Evolutionary conservation across 495 filamentous ascomycete genomes (phyloP).

Genomic region (Aspergillus indologenus): DNA sequence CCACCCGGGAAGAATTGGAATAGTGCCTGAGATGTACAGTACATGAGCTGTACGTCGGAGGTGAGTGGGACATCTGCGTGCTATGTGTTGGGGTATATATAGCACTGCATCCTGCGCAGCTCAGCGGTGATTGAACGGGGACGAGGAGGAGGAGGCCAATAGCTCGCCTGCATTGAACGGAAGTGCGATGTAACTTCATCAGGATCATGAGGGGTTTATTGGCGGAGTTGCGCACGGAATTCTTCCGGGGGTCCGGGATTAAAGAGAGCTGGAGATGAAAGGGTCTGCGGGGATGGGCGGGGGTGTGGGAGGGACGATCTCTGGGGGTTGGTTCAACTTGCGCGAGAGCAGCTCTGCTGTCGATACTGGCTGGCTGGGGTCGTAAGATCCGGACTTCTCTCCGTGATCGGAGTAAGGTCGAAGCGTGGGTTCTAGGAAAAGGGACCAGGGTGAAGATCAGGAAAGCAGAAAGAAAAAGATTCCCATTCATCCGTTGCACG

Average conservation of each 20-base stretch:
- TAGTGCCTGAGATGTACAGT: too few species aligned
- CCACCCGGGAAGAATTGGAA: too few species aligned
- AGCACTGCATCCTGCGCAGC: too few species aligned
- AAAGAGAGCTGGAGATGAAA: neutral
- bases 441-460: neutral
- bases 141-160: too few species aligned
- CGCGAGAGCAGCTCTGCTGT: too few species aligned
- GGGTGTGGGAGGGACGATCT: neutral
- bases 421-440: neutral
- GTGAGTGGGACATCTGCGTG: too few species aligned
- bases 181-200: neutral
- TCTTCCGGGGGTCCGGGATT: neutral
- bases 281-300: neutral
- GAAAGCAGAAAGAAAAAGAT: conserved; percentile 11
- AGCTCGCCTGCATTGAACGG: too few species aligned
- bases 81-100: too few species aligned
- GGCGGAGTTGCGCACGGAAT: neutral
- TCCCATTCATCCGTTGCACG: conserved; percentile 12
- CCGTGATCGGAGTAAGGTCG: neutral
- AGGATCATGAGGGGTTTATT: neutral
- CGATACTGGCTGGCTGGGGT: neutral
- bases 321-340: too few species aligned
- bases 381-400: neutral
- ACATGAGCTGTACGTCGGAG: too few species aligned
- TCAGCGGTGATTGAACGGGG: too few species aligned